phyloP scores from a whole-genome alignment of 441 rosid species.

The Manihot esculenta region DNA sequence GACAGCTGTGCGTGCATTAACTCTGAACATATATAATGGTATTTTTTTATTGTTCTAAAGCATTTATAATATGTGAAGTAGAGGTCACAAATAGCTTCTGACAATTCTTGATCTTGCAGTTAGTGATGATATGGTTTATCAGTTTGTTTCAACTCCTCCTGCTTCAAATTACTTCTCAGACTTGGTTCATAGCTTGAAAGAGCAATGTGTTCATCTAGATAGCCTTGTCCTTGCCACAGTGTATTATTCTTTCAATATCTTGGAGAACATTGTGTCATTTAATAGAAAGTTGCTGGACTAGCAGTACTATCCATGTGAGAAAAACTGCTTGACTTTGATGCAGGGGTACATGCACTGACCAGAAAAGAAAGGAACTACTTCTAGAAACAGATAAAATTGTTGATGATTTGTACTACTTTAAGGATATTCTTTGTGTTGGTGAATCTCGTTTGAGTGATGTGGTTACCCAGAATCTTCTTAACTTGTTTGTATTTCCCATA shows the following conservation, averaged over 20 bases:
- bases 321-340: constrained; percentile 26
- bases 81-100: constrained; percentile 25
- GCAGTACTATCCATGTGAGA: constrained; percentile 14
- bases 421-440: constrained; percentile 59
- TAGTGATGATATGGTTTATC: constrained; percentile 59
- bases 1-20: constrained; percentile 73
- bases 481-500: constrained; percentile 50
- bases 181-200: constrained; percentile 49
- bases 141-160: constrained; percentile 58
- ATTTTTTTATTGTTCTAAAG: constrained; percentile 19
- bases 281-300: constrained; percentile 11
- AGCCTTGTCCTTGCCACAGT: constrained; percentile 39
- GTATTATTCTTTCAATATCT: constrained; percentile 37
- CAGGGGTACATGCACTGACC: constrained; percentile 39
- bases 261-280: constrained; percentile 16
- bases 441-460: constrained; percentile 45
- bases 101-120: constrained; percentile 48
- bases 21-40: constrained; percentile 67
- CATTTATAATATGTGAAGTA: constrained; percentile 13
- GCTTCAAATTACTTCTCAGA: constrained; percentile 58
- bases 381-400: constrained; percentile 52
- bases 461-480: constrained; percentile 48
- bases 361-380: constrained; percentile 39
- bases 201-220: constrained; percentile 52
- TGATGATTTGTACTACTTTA: constrained; percentile 69